A percentile compares a stretch with the other conserved stretches of the same genome.
These are phyloP conservation scores for Vanilla planifolia DNA, from an alignment of 106 monocot species.

Conservation along the genomic window DNA sequence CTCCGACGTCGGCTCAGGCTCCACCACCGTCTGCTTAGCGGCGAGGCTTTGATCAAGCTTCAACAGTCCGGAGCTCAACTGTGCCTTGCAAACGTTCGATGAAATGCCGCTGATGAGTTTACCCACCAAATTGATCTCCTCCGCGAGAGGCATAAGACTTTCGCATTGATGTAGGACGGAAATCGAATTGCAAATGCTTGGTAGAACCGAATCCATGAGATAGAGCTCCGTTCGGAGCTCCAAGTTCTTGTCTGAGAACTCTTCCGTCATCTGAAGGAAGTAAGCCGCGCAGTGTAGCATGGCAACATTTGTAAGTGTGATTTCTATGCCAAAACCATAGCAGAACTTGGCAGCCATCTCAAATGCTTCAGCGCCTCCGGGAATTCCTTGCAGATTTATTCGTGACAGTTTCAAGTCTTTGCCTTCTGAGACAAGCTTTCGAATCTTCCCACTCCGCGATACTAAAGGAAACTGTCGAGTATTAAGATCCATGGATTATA, in stretches of 20 bases:
- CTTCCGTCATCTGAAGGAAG: constrained; percentile 83
- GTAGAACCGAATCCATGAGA: constrained; percentile 50
- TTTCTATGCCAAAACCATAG: constrained; percentile 56
- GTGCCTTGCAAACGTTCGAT: constrained; percentile 72
- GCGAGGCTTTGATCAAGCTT: constrained; percentile 53
- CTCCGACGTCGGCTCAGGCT: constrained; percentile 28
- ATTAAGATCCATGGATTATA: background rate
- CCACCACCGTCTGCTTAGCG: constrained; percentile 3
- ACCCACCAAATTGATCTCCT: constrained; percentile 54
- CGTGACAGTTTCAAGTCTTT: constrained; percentile 44
- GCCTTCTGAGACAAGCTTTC: constrained; percentile 66
- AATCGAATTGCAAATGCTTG: constrained; percentile 48
- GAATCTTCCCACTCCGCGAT: constrained; percentile 78
- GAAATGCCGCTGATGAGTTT: constrained; percentile 39
- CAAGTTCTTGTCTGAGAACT: constrained; percentile 63
- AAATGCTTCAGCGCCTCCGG: constrained; percentile 74
- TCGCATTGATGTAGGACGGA: constrained; percentile 65
- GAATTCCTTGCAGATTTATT: constrained; percentile 52
- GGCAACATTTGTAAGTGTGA: constrained; percentile 61
- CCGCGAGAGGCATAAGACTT: constrained; percentile 50
- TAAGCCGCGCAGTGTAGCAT: constrained; percentile 65
- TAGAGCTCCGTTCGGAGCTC: constrained; percentile 43
- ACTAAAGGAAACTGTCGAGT: constrained; percentile 71
- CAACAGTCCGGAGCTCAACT: constrained; percentile 53
- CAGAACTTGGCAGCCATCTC: constrained; percentile 89